Conservation (phyloP, 164 flowering plant species). For the Vitis vinifera region DNA sequence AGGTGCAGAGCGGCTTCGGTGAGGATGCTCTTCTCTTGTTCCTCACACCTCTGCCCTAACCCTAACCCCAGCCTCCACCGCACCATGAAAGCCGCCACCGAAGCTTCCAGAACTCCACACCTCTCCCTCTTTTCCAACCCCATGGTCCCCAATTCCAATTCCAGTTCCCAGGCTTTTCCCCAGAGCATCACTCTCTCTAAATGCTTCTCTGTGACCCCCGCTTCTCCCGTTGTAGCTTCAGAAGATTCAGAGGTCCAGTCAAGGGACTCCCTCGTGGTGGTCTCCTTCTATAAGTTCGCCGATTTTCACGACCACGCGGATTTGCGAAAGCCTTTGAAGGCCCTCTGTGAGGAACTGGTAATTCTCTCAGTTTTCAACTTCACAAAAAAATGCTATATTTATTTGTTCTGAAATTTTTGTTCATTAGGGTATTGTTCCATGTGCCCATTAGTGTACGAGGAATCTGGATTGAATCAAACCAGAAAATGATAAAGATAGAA, state of each 20-base stretch:
- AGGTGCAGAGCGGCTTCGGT: constrained; percentile 23
- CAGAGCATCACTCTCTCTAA: constrained; percentile 13
- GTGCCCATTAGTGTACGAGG: too few species aligned
- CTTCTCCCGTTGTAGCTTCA: constrained; percentile 2
- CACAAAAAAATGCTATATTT: neutral
- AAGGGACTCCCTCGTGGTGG: constrained; percentile 57
- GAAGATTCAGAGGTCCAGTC: constrained; percentile 5
- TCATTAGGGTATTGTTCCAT: too few species aligned
- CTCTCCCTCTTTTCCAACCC: constrained; percentile 15
- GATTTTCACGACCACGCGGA: constrained; percentile 87
- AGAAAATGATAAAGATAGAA: too few species aligned
- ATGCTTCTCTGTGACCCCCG: constrained; percentile 23
- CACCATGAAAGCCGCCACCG: constrained; percentile 14
- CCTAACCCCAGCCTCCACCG: constrained; percentile 20
- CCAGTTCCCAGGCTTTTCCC: neutral
- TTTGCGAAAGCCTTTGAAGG: constrained; percentile 76
- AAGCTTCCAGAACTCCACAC: constrained; percentile 6
- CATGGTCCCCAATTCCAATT: neutral
- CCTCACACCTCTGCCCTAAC: constrained; percentile 20
- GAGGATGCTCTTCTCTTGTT: constrained; percentile 41
- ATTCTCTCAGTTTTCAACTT: constrained; percentile 1
- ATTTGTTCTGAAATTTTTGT: too few species aligned
- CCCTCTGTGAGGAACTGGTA: constrained; percentile 79
- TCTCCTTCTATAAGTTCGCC: constrained; percentile 95
- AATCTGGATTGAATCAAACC: too few species aligned